phyloP scores from a whole-genome alignment of 2,329 filamentous ascomycete species.

The Chrysoporthe cubensis region DNA sequence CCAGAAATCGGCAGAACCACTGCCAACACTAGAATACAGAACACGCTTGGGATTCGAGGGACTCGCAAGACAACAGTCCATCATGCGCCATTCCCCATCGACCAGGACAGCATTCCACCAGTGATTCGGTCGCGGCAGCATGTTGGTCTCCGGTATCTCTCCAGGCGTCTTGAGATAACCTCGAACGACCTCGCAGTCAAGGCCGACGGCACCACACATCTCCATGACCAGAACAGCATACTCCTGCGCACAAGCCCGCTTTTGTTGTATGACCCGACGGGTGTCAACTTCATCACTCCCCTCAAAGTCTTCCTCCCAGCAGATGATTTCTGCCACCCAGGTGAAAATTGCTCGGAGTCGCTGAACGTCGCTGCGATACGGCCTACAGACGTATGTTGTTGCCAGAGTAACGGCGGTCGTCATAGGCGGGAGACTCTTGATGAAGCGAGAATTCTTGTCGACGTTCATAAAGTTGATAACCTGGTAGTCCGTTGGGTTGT shows the following conservation, averaged over 20 bases:
- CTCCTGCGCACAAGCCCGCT: slow-evolving; percentile 84
- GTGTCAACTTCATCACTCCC: slow-evolving; percentile 72
- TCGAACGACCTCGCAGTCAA: slow-evolving; percentile 83
- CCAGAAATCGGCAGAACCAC: slow-evolving; percentile 78
- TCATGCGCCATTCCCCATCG: slow-evolving; percentile 93
- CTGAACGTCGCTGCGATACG: slow-evolving; percentile 93
- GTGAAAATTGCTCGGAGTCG: slow-evolving; percentile 93
- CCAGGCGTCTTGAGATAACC: slow-evolving; percentile 92
- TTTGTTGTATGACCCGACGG: slow-evolving; percentile 79
- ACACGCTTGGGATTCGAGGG: slow-evolving; percentile 84
- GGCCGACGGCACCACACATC: slow-evolving; percentile 89
- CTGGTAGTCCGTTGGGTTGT: slow-evolving; percentile 79
- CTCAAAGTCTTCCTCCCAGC: slow-evolving; percentile 94
- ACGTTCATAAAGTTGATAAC: slow-evolving; percentile 81
- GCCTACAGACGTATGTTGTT: slow-evolving; percentile 89
- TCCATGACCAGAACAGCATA: slow-evolving; percentile 87
- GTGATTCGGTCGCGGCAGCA: slow-evolving; percentile 87
- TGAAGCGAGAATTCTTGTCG: slow-evolving; percentile 93
- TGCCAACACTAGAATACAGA: slow-evolving; percentile 74
- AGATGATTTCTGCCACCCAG: slow-evolving; percentile 93
- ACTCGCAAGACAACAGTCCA: slow-evolving; percentile 90
- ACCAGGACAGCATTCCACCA: slow-evolving; percentile 97
- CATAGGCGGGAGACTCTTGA: slow-evolving; percentile 79
- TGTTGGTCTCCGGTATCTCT: slow-evolving; percentile 78
- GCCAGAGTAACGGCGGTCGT: slow-evolving; percentile 82